These are phyloP conservation scores for Wickerhamomyces hampshirensis DNA, from an alignment of 805 yeast genomes.

Conservation along the genomic window DNA sequence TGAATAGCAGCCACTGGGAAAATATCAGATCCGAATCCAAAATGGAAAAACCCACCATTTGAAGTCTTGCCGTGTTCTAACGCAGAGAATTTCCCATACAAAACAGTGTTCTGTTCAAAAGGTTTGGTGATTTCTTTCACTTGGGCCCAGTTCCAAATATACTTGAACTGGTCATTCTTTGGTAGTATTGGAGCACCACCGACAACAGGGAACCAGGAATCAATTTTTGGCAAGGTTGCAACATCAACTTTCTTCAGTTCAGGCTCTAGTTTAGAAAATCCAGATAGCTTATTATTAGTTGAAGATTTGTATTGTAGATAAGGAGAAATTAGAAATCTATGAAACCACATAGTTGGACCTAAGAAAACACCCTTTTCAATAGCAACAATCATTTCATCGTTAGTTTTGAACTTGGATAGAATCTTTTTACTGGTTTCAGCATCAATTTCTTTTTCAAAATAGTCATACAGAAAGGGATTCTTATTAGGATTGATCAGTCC, in stretches of 20 bases:
- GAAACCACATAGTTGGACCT: conserved; percentile 22
- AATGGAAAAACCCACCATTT: conserved; percentile 20
- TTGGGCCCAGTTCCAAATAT: conserved; percentile 18
- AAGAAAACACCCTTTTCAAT: conserved; percentile 19
- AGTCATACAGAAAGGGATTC: conserved; percentile 15
- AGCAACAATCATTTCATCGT: conserved; percentile 17
- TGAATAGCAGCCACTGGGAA: conserved; percentile 13
- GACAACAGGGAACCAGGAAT: not conserved
- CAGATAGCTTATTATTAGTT: conserved; percentile 15
- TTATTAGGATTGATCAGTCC: conserved; percentile 14
- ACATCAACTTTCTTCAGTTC: conserved; percentile 11
- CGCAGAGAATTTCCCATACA: conserved; percentile 20
- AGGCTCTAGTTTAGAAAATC: conserved; percentile 17
- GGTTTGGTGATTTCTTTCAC: conserved; percentile 7
- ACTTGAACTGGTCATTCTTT: conserved; percentile 8
- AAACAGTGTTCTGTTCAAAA: conserved; percentile 12
- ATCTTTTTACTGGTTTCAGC: conserved; percentile 12
- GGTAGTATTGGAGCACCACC: conserved; percentile 14
- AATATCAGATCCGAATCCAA: conserved; percentile 16
- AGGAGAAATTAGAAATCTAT: conserved; percentile 17
- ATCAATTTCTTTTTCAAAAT: conserved; percentile 17
- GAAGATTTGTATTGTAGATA: conserved; percentile 12
- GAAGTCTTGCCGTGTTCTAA: conserved; percentile 15
- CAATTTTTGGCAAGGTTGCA: conserved; percentile 6
- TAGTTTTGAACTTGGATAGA: conserved; percentile 16